These are phyloP conservation scores for Cyclospora cayetanensis DNA, from an alignment of 169 alveolate genomes.

Conservation along the genomic window DNA sequence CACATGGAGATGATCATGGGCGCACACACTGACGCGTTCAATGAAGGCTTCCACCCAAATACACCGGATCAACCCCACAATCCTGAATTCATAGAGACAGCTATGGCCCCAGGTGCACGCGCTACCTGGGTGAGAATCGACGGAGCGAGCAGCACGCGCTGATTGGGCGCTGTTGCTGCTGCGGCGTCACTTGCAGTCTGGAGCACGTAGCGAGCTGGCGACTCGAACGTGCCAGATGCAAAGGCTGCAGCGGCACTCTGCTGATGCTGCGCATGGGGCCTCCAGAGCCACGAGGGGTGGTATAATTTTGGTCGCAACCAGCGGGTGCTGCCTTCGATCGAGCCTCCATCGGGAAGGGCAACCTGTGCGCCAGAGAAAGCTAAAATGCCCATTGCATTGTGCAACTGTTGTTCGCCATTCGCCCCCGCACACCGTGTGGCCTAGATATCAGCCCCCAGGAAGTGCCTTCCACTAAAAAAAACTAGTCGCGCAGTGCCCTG, in stretches of 20 bases:
- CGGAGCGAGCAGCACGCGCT: constrained; percentile 19
- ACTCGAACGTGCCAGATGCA: constrained; percentile 50
- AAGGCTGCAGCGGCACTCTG: constrained; percentile 54
- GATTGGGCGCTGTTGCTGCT: constrained; percentile 2
- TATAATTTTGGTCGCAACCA: constrained; percentile 30
- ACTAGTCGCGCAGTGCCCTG: too few relatives aligned
- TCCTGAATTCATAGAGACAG: too few relatives aligned
- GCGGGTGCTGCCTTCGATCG: constrained; percentile 65
- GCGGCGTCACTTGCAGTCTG: constrained; percentile 46
- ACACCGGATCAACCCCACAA: not conserved
- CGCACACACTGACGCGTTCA: too few relatives aligned
- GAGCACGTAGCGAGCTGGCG: constrained; percentile 53
- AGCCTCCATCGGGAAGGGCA: constrained; percentile 57
- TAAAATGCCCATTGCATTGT: too few relatives aligned
- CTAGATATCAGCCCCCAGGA: too few relatives aligned
- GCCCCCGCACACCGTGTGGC: too few relatives aligned
- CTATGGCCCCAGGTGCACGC: too few relatives aligned
- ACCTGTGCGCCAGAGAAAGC: constrained; percentile 35
- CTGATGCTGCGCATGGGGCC: not conserved
- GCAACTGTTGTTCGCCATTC: too few relatives aligned
- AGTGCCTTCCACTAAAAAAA: too few relatives aligned
- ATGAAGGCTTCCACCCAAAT: not conserved
- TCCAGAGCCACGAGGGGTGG: constrained; percentile 71
- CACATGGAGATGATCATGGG: too few relatives aligned
- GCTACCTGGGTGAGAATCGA: constrained; percentile 40